Percentiles rank a stretch among this genome's conserved stretches.
phyloP scores from a whole-genome alignment of 176 grass and related monocot species.

The Avena atlantica region DNA sequence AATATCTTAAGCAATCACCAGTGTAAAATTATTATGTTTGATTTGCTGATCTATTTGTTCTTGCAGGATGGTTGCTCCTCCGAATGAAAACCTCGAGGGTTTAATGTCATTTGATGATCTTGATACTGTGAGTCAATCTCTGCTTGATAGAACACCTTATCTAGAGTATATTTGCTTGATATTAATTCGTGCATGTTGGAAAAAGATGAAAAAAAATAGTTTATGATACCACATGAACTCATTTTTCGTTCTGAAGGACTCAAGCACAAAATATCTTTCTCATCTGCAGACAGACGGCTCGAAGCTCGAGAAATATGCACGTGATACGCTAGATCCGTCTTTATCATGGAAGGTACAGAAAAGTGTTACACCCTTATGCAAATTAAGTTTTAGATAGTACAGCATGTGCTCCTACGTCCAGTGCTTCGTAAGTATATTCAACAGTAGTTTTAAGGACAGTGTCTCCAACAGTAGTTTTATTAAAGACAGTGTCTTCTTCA shows the following conservation, averaged over 20 bases:
- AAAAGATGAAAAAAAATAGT: neutral
- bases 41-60: slow-evolving; percentile 17
- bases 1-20: neutral
- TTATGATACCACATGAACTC: neutral
- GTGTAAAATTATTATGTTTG: neutral
- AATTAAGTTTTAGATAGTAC: slow-evolving; percentile 33
- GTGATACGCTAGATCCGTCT: slow-evolving; percentile 68
- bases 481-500: no score
- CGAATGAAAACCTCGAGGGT: slow-evolving; percentile 59
- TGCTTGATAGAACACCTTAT: neutral
- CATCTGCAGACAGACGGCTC: slow-evolving; percentile 62
- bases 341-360: slow-evolving; percentile 80
- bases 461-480: neutral
- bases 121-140: slow-evolving; percentile 52
- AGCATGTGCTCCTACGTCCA: slow-evolving; percentile 30
- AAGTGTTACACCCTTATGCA: neutral
- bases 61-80: slow-evolving; percentile 61
- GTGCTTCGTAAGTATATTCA: slow-evolving; percentile 11
- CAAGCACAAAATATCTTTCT: neutral
- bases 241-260: slow-evolving; percentile 21
- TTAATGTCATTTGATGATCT: slow-evolving; percentile 55
- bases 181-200: neutral
- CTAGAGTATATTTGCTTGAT: slow-evolving; percentile 13
- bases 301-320: slow-evolving; percentile 57
- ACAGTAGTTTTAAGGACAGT: slow-evolving; percentile 17